A percentile compares a stretch with the other conserved stretches of the same genome.
phyloP scores from a whole-genome alignment of 495 filamentous ascomycete genomes.

The Penicillium macrosclerotiorum region DNA sequence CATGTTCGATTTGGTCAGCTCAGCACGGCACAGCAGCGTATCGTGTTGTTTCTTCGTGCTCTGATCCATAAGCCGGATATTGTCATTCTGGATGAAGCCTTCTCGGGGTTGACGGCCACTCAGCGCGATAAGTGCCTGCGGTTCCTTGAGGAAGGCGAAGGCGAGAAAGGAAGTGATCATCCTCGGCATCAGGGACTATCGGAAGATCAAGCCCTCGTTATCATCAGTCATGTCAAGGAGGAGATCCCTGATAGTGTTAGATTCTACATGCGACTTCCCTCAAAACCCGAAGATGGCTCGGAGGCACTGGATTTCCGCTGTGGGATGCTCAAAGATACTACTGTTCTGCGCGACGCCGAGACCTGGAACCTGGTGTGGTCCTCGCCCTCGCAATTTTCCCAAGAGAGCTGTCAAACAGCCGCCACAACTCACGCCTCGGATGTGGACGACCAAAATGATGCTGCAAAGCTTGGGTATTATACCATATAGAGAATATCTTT shows the following conservation, averaged over 20 bases:
- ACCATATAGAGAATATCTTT: neutral
- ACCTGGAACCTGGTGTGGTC: constrained; percentile 34
- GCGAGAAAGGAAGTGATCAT: neutral
- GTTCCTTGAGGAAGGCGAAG: constrained; percentile 67
- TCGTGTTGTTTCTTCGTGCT: constrained; percentile 82
- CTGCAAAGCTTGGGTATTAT: neutral
- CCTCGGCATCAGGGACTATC: constrained; percentile 40
- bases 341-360: constrained; percentile 15
- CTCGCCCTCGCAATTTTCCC: constrained; percentile 14
- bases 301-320: constrained; percentile 36
- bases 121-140: constrained; percentile 81
- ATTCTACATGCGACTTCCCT: constrained; percentile 77
- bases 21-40: constrained; percentile 73
- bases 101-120: constrained; percentile 80
- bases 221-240: constrained; percentile 85
- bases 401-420: neutral
- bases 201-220: constrained; percentile 72
- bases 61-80: constrained; percentile 81
- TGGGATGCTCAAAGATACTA: constrained; percentile 24
- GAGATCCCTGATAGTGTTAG: constrained; percentile 80
- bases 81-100: constrained; percentile 89
- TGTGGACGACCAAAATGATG: neutral
- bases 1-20: constrained; percentile 69
- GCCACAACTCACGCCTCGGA: neutral
- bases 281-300: constrained; percentile 41